Conservation (phyloP, 306 rosid genomes). For the Fagus sylvatica region DNA sequence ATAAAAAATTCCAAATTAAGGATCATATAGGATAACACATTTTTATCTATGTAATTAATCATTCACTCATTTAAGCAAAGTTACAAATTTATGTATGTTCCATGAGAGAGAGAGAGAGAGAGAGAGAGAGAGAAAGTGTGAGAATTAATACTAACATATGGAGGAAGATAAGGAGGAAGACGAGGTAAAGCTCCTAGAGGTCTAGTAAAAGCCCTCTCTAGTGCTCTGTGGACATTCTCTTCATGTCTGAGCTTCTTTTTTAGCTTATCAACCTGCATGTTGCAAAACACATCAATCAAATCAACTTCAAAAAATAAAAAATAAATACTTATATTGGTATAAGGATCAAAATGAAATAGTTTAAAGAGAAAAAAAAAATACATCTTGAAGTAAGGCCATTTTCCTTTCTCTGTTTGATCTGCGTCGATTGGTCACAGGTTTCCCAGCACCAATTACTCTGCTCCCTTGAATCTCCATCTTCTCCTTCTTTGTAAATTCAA, state of each 20-base stretch:
- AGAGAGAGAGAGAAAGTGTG: constrained; percentile 2
- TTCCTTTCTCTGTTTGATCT: constrained; percentile 76
- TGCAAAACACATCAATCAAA: constrained; percentile 8
- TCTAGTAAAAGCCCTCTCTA: constrained; percentile 89
- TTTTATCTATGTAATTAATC: neutral
- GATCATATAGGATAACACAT: neutral
- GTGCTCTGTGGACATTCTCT: constrained; percentile 91
- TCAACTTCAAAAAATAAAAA: constrained; percentile 7
- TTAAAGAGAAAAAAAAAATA: constrained; percentile 32
- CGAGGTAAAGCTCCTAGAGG: constrained; percentile 96
- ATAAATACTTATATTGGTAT: neutral
- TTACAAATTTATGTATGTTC: neutral
- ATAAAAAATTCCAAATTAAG: neutral
- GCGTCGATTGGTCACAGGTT: constrained; percentile 49
- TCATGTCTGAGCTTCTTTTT: constrained; percentile 95
- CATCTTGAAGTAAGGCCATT: constrained; percentile 84
- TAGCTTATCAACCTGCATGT: constrained; percentile 76
- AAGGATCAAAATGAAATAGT: constrained; percentile 14
- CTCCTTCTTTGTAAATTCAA: constrained; percentile 53
- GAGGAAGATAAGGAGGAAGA: constrained; percentile 97
- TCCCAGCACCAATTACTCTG: constrained; percentile 51
- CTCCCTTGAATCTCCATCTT: constrained; percentile 60
- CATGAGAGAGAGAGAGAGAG: constrained; percentile 1
- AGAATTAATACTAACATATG: constrained; percentile 48
- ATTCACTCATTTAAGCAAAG: neutral